Base-by-base conservation (phyloP, 306 rosid species). In the Ceratonia siliqua region DNA sequence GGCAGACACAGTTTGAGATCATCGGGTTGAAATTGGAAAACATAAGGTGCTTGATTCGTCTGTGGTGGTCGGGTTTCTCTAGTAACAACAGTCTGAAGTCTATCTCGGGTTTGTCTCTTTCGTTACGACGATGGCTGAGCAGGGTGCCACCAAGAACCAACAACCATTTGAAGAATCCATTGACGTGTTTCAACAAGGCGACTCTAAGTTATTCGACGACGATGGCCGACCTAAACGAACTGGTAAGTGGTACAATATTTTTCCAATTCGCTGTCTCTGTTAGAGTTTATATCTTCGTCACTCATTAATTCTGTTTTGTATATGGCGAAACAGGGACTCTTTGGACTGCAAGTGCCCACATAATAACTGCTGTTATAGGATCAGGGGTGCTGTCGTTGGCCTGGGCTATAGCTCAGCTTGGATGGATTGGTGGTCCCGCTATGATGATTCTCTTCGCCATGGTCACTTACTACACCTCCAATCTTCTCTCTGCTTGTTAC, bases 361-460 rank as follows among this genome's bases (percentile, higher is more conserved):
- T 91, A 39, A 89, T 93, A 42, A 93, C 98, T 0, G 98, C 97
- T 2, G 97, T 91, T 52, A 89, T 93, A 20, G 98, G 98, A 0
- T 89, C 98, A 4, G 98, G 98, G 3, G 98, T 93, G 58, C 46
- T 91, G 18, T 77, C 98, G 2, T 66, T 93, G 81, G 97, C 97
- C 48, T 93, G 91, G 91, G 96, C 98, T 6, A 79, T 74, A 6
- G 98, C 98, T 28, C 98, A 93, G 73, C 95, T 93, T 28, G 98
- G 98, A 62, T 93, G 98, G 98, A 30, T 91, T 53, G 96, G 90
- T 70, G 98, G 98, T 58, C 98, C 98, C 10, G 39, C 74, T 38
- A 87, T 80, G 4, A 87, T 93, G 98, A 22, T 89, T 22, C 54
- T 93, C 79, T 93, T 93, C 84, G 75, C 97, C 24, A n/a, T 78